These are phyloP conservation scores for Alternaria gaisen DNA, from an alignment of 2,329 filamentous ascomycete genomes.

Conservation along the genomic window DNA sequence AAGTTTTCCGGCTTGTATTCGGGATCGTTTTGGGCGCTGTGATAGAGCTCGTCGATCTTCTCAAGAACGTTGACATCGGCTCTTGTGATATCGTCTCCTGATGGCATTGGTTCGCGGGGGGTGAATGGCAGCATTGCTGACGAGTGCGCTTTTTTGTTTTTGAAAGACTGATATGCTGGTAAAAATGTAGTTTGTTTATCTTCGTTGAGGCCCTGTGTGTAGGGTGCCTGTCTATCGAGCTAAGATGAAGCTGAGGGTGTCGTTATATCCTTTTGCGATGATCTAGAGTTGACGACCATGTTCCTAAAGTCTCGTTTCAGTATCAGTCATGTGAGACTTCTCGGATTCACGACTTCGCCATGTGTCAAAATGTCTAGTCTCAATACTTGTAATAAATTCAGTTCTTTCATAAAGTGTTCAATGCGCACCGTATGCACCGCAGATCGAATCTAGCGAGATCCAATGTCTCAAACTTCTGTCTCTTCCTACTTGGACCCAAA, in stretches of 20 bases:
- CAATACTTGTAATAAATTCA: neutral
- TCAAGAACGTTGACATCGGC: no score
- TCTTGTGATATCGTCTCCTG: no score
- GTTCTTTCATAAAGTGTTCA: neutral
- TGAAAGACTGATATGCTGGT: neutral
- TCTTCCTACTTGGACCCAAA: slow-evolving; percentile 7
- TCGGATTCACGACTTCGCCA: neutral
- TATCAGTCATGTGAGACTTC: neutral
- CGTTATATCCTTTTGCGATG: neutral
- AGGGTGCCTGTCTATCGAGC: neutral
- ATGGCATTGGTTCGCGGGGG: no score
- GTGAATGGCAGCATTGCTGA: neutral
- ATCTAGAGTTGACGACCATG: neutral
- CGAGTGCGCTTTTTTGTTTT: neutral
- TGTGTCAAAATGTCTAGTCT: neutral
- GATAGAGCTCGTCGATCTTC: no score
- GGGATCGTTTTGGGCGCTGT: no score
- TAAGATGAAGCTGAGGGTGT: neutral
- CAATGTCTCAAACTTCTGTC: neutral
- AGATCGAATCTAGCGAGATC: neutral
- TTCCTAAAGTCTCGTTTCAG: neutral
- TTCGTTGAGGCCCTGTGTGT: neutral
- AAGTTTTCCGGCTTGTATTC: no score
- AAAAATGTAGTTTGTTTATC: neutral
- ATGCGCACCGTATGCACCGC: neutral